Conservation (phyloP, 805 yeast genomes). For the Torulaspora maleeae region DNA sequence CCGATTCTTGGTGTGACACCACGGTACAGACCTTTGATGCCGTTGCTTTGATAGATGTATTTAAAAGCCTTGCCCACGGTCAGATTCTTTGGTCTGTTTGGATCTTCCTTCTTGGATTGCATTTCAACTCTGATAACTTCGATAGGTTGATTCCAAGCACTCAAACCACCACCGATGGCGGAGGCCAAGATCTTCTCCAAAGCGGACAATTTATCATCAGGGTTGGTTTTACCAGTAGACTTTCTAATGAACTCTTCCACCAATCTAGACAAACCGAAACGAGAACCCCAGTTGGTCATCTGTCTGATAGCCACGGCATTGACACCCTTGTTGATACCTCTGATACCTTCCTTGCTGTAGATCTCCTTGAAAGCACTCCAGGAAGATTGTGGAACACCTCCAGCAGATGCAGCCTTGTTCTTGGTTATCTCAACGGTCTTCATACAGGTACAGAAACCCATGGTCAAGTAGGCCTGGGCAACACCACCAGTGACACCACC, state of each 20-base stretch:
- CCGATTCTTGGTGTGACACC: constrained; percentile 98
- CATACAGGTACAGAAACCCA: constrained; percentile 99
- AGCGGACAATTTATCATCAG: constrained; percentile 60
- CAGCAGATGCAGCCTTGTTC: constrained; percentile 58
- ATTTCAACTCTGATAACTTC: constrained; percentile 97
- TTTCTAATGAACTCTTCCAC: constrained; percentile 81
- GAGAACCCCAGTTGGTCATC: constrained; percentile 98
- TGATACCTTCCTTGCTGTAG: constrained; percentile 78
- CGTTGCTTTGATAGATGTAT: constrained; percentile 78
- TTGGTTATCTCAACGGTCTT: constrained; percentile 97
- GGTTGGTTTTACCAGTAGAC: constrained; percentile 51
- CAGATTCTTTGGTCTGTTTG: constrained; percentile 90
- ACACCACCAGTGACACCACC: constrained; percentile 97
- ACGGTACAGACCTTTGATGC: constrained; percentile 85
- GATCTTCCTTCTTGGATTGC: constrained; percentile 93
- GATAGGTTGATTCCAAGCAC: constrained; percentile 99
- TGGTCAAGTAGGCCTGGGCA: constrained; percentile 91
- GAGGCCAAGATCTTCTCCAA: constrained; percentile 80
- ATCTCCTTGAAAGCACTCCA: constrained; percentile 85
- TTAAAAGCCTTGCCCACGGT: constrained; percentile 70
- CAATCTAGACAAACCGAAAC: constrained; percentile 87
- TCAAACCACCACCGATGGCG: constrained; percentile 92
- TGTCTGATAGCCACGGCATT: constrained; percentile 99
- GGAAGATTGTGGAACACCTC: constrained; percentile 67
- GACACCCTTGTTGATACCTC: constrained; percentile 96